These are phyloP conservation scores for Paradendryphiella salina DNA, from an alignment of 2,329 filamentous ascomycete species.

Conservation along the genomic window DNA sequence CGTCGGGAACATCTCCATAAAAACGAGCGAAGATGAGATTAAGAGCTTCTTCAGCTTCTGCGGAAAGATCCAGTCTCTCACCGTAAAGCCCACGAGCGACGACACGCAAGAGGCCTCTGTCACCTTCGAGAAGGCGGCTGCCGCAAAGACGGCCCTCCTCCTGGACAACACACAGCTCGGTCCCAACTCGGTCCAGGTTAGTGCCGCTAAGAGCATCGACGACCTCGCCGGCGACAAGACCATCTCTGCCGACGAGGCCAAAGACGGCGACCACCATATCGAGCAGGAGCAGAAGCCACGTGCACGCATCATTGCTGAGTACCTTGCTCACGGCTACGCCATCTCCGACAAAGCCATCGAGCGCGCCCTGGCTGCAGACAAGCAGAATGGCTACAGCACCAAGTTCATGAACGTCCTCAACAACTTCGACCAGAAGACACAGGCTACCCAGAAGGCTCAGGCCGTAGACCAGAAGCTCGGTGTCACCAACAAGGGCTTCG, in stretches of 20 bases:
- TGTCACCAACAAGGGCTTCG: constrained; percentile 72
- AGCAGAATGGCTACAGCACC: constrained; percentile 81
- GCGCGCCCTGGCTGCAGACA: constrained; percentile 82
- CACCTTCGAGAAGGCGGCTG: constrained; percentile 94
- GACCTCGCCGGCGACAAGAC: constrained; percentile 64
- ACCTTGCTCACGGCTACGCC: constrained; percentile 91
- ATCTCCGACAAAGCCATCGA: constrained; percentile 78
- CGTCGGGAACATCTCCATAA: constrained; percentile 83
- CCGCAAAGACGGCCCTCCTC: constrained; percentile 93
- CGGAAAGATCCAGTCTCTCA: constrained; percentile 86
- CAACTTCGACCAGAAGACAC: constrained; percentile 80
- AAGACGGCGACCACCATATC: constrained; percentile 67
- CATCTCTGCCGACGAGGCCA: constrained; percentile 55
- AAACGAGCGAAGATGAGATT: constrained; percentile 88
- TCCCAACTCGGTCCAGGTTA: constrained; percentile 73
- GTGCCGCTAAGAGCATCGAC: constrained; percentile 68
- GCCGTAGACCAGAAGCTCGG: constrained; percentile 83
- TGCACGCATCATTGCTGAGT: constrained; percentile 90
- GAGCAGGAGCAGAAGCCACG: constrained; percentile 97
- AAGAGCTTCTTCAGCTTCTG: constrained; percentile 97
- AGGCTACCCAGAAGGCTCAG: constrained; percentile 83
- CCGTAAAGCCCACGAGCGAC: constrained; percentile 67
- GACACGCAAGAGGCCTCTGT: constrained; percentile 84
- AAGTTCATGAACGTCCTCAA: constrained; percentile 77
- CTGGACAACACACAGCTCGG: constrained; percentile 97